Evolutionary conservation across 306 rosid species (phyloP).

Genomic region (barrel medic (Medicago truncatula)): MtrunA17r5.0-ANR NC_053048.1:10990001-10990500

Average conservation of each 20-base stretch:
- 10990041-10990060: conserved; percentile 19
- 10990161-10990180: conserved; percentile 81
- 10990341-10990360: background rate
- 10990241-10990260: conserved; percentile 75
- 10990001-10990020: conserved; percentile 2
- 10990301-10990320: conserved; percentile 15
- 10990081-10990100: background rate
- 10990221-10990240: conserved; percentile 91
- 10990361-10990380: conserved; percentile 19
- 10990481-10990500: conserved; percentile 6
- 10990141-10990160: conserved; percentile 99
- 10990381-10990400: conserved; percentile 38
- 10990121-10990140: conserved; percentile 34
- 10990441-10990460: conserved; percentile 26
- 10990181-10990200: conserved; percentile 90
- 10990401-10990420: conserved; percentile 26
- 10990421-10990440: background rate
- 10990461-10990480: conserved; percentile 25
- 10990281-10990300: conserved; percentile 52
- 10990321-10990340: background rate
- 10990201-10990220: conserved; percentile 99
- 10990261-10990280: conserved; percentile 69
- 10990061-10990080: conserved; percentile 26
- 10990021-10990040: conserved; percentile 18
- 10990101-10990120: conserved; percentile 18